Conservation (phyloP, 78 protist genomes). For the Cavenderia fasciculata region DNA sequence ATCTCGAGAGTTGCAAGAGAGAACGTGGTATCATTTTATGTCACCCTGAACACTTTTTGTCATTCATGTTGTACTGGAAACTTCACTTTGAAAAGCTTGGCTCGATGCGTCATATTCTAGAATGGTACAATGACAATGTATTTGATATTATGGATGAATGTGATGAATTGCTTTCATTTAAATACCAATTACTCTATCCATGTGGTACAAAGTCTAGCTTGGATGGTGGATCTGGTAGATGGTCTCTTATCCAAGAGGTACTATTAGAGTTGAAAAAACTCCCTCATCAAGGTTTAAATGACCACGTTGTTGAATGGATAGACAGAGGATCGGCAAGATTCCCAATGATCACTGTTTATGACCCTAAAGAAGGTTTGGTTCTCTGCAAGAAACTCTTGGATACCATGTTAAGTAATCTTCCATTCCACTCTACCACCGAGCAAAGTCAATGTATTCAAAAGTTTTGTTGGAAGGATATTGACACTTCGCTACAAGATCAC, state of each 20-base stretch:
- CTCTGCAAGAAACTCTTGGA: not conserved
- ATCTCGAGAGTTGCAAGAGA: not conserved
- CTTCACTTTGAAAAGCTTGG: too few relatives aligned
- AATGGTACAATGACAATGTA: not conserved
- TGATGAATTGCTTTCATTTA: slow-evolving; percentile 4
- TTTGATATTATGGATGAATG: slow-evolving; percentile 26
- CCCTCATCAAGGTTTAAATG: not conserved
- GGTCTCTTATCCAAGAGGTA: not conserved
- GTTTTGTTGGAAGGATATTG: too few relatives aligned
- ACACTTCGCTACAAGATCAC: too few relatives aligned
- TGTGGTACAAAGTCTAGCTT: not conserved
- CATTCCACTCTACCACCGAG: too few relatives aligned
- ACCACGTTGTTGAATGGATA: not conserved
- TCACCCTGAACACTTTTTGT: not conserved
- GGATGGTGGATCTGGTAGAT: not conserved
- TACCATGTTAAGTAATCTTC: too few relatives aligned
- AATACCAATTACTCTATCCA: slow-evolving; percentile 8
- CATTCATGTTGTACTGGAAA: not conserved
- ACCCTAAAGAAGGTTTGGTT: not conserved
- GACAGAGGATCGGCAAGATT: not conserved
- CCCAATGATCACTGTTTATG: not conserved
- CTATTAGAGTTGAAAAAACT: not conserved
- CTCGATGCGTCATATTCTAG: not conserved
- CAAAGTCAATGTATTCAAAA: too few relatives aligned
- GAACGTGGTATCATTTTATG: not conserved